Base-by-base conservation (phyloP, 2,329 filamentous ascomycete species). In the Penicillium polonicum region DNA sequence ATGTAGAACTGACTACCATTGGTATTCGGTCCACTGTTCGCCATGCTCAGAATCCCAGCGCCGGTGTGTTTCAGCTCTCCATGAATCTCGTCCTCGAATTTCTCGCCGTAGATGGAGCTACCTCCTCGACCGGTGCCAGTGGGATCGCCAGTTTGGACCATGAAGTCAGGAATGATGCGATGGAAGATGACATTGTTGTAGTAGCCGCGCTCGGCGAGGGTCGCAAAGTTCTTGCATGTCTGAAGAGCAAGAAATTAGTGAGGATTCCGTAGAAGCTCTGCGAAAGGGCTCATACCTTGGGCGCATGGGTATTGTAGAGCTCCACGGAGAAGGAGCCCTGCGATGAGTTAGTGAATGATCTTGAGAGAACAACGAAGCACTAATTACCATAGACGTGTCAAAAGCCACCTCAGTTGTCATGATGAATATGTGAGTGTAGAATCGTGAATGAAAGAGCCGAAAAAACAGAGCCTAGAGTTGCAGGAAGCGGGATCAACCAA, bases 1-100 rank as follows among this genome's bases (percentile, higher is more conserved):
- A 99, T 87, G 73, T 97, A 97, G 77, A 97, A 99, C 77, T 97
- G 94, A 58, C 86, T 91, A 23, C 93, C 93, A 74, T 97, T 97
- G 36, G 93, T 96, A 74, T 97, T 86, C 9, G 91, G 90, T 0
- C 94, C 94, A 17, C 88, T 87, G 77, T 99, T 99, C 59, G 94
- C 94, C 94, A 99, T 99, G 77, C 88, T 92, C 67, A 99, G 79
- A n/a, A 97, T 82, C 1, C 93, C 93, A 4, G 93, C 92, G 38
- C 93, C 93, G 0, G 92, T 96, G 79, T 99, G 94, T 72, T 93
- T 94, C 54, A 99, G 80, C 5, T 80, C 79, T 2, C 86, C 77
- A 46, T 83, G 80, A 67, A 97, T 93, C 81, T 99, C 94, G 78
- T 99, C 94, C 60, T 88, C 91, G 74, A 97, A 97, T 72, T 91